A percentile compares a stretch with the other conserved stretches of the same genome.
Evolutionary conservation across 23 red algal species (phyloP).

Genomic region (Gracilariopsis chorda): DNA sequence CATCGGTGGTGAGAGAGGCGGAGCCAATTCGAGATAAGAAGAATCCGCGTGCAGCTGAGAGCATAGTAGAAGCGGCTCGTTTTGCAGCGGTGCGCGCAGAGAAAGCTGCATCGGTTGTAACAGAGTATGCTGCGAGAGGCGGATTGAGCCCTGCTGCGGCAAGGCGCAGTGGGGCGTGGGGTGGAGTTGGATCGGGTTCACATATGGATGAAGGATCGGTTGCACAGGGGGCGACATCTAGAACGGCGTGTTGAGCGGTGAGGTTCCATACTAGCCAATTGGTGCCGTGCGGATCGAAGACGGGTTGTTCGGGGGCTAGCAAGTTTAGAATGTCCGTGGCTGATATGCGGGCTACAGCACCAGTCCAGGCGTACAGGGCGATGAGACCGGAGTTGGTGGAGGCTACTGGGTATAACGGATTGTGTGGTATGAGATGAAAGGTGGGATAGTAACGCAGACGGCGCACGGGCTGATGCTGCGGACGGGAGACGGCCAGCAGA

Average conservation of each 20-base stretch:
- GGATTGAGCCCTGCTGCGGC: slow-evolving; percentile 29
- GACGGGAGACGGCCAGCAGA: slow-evolving; percentile 13
- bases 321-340: slow-evolving; percentile 4
- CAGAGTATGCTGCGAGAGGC: slow-evolving; percentile 58
- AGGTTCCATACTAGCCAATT: slow-evolving; percentile 41
- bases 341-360: slow-evolving; percentile 41
- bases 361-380: slow-evolving; percentile 33
- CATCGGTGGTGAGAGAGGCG: background rate
- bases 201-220: slow-evolving; percentile 49
- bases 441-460: slow-evolving; percentile 35
- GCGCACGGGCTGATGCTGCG: slow-evolving; percentile 35
- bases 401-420: background rate
- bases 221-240: slow-evolving; percentile 21
- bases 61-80: slow-evolving; percentile 29
- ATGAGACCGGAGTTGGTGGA: slow-evolving; percentile 40
- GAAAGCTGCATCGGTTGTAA: slow-evolving; percentile 36
- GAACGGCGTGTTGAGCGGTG: slow-evolving; percentile 35
- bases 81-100: slow-evolving; percentile 62
- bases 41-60: slow-evolving; percentile 40
- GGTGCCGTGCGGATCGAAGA: slow-evolving; percentile 23
- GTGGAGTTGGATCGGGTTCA: slow-evolving; percentile 29
- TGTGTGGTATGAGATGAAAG: background rate
- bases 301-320: background rate
- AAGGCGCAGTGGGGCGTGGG: slow-evolving; percentile 41
- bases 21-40: slow-evolving; percentile 21